Conservation (phyloP, 805 yeast species). For the Brettanomyces custersianus region DNA sequence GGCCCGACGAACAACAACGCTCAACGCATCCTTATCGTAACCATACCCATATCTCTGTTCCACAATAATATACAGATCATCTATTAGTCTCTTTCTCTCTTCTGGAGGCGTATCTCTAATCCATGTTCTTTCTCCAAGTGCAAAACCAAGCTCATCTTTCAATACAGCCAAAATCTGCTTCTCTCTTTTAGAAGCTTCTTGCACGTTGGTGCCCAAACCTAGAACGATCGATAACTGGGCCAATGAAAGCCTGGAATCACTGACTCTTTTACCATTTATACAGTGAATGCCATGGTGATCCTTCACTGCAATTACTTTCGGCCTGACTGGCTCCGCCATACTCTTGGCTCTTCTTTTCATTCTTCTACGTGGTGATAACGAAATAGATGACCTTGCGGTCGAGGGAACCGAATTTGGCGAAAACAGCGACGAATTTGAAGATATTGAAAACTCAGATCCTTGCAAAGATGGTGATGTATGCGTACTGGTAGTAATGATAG, state of each 20-base stretch:
- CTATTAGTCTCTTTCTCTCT: constrained; percentile 41
- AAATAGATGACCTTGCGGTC: neutral
- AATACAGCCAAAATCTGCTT: constrained; percentile 42
- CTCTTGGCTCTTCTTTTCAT: neutral
- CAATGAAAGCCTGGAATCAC: constrained; percentile 50
- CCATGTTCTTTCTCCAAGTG: constrained; percentile 77
- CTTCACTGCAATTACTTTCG: neutral
- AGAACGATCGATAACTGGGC: constrained; percentile 46
- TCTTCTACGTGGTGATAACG: too few species aligned
- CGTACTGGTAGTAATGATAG: neutral
- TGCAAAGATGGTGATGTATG: neutral
- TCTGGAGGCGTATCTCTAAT: constrained; percentile 61
- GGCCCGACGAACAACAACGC: constrained; percentile 71
- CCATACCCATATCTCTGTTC: constrained; percentile 39
- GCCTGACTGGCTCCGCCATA: neutral
- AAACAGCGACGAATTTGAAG: neutral
- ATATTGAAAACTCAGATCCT: neutral
- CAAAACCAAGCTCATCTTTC: constrained; percentile 53
- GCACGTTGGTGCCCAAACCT: constrained; percentile 35
- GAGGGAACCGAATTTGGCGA: neutral
- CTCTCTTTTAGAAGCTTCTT: constrained; percentile 51
- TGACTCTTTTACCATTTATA: constrained; percentile 15
- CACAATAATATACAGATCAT: constrained; percentile 39
- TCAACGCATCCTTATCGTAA: constrained; percentile 46
- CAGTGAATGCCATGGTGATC: constrained; percentile 2